These are phyloP conservation scores for Melastoma candidum DNA, from an alignment of 441 rosid genomes.

Conservation along the genomic window DNA sequence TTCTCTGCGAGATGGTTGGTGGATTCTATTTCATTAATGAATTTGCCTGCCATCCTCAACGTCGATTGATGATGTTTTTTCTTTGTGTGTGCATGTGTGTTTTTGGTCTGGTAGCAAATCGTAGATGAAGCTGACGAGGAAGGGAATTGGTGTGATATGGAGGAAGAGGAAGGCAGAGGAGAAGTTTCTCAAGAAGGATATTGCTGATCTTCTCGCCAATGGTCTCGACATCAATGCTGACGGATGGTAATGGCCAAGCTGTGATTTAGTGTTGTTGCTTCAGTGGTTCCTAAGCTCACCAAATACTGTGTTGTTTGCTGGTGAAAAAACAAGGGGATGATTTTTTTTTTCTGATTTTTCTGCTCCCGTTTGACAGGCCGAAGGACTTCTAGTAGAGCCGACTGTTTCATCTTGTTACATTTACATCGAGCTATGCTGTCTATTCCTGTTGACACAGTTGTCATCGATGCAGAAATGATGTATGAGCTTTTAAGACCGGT, in stretches of 20 bases:
- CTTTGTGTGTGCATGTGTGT: background rate
- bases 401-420: slow-evolving; percentile 56
- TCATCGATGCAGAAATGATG: slow-evolving; percentile 66
- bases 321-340: background rate
- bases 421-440: slow-evolving; percentile 54
- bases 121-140: slow-evolving; percentile 61
- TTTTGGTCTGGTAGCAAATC: slow-evolving; percentile 45
- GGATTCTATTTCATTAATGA: too few relatives aligned
- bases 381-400: slow-evolving; percentile 70
- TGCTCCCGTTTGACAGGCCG: slow-evolving; percentile 44
- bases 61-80: too few relatives aligned
- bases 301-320: background rate
- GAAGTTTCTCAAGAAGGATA: slow-evolving; percentile 74
- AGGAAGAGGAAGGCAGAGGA: slow-evolving; percentile 75
- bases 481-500: slow-evolving; percentile 13
- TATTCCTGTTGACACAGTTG: slow-evolving; percentile 54
- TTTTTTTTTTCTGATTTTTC: slow-evolving; percentile 6
- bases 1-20: too few relatives aligned
- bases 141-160: slow-evolving; percentile 77
- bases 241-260: slow-evolving; percentile 40
- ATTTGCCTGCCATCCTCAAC: too few relatives aligned
- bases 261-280: background rate
- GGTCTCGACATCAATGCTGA: slow-evolving; percentile 77
- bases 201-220: slow-evolving; percentile 78
- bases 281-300: background rate